These are phyloP conservation scores for Sanguinoderma infundibulare DNA, from an alignment of 1,284 basidiomycete genomes.

Conservation along the genomic window DNA sequence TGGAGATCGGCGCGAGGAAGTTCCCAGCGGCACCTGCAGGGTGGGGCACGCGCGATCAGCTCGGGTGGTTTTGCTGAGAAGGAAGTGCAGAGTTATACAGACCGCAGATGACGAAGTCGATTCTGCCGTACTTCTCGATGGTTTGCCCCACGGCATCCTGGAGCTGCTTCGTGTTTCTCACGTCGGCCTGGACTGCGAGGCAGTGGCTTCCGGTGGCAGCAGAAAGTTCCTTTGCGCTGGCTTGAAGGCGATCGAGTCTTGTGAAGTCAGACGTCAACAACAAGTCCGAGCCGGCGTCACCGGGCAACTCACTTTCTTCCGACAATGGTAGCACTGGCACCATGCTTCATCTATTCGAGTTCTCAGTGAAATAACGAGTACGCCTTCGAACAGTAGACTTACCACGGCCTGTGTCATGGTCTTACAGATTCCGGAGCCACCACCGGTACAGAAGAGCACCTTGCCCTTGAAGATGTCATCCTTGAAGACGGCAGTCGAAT, in stretches of 20 bases:
- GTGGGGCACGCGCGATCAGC: slow-evolving; percentile 5
- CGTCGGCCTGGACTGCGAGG: slow-evolving; percentile 82
- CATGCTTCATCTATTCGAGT: slow-evolving; percentile 76
- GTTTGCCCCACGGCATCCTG: slow-evolving; percentile 79
- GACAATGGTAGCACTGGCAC: slow-evolving; percentile 82
- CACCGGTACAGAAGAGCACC: slow-evolving; percentile 93
- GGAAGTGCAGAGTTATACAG: slow-evolving; percentile 25
- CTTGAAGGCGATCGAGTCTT: slow-evolving; percentile 77
- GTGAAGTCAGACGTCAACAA: neutral
- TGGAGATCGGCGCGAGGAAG: slow-evolving; percentile 84
- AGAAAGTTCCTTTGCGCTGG: slow-evolving; percentile 76
- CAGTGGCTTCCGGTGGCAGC: slow-evolving; percentile 74
- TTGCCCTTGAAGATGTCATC: slow-evolving; percentile 88
- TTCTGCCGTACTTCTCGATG: slow-evolving; percentile 80
- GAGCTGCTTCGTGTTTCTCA: slow-evolving; percentile 77
- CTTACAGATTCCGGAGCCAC: slow-evolving; percentile 91
- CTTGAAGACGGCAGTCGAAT: slow-evolving; percentile 73
- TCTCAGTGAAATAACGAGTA: neutral
- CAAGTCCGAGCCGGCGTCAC: neutral
- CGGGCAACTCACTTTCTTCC: slow-evolving; percentile 75
- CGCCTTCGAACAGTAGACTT: slow-evolving; percentile 30
- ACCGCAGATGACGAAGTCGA: slow-evolving; percentile 97
- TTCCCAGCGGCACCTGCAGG: slow-evolving; percentile 84
- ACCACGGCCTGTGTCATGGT: slow-evolving; percentile 85
- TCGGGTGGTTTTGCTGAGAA: neutral